Evolutionary conservation across 2,329 filamentous ascomycete genomes (phyloP).

Genomic region (Mycosphaerella arachidis): DNA sequence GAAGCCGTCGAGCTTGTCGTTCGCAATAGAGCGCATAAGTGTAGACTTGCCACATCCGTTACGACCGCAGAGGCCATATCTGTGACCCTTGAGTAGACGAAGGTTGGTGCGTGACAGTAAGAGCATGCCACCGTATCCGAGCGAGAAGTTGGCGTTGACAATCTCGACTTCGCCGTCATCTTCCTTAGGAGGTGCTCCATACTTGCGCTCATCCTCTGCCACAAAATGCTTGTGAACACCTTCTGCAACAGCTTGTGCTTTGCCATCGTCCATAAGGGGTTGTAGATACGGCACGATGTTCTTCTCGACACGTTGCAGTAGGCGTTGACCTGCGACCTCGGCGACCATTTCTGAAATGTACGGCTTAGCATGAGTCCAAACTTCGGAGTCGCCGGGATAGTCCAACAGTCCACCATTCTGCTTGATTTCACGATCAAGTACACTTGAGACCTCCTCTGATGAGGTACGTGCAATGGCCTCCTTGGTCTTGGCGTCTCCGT

Average conservation of each 20-base stretch:
- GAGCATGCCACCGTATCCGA: slow-evolving; percentile 97
- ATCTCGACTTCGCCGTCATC: slow-evolving; percentile 93
- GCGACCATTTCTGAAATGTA: slow-evolving; percentile 83
- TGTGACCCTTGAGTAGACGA: slow-evolving; percentile 88
- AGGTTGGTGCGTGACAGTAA: slow-evolving; percentile 94
- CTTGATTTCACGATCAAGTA: slow-evolving; percentile 73
- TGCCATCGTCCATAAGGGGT: slow-evolving; percentile 60
- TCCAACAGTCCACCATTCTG: slow-evolving; percentile 59
- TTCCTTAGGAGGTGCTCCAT: slow-evolving; percentile 75
- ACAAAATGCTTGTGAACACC: slow-evolving; percentile 74
- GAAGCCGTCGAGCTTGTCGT: slow-evolving; percentile 95
- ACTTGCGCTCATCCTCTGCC: slow-evolving; percentile 82
- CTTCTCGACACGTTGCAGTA: slow-evolving; percentile 65
- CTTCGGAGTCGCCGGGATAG: slow-evolving; percentile 56
- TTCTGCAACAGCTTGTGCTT: slow-evolving; percentile 62
- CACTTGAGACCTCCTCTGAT: slow-evolving; percentile 66
- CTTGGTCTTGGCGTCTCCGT: slow-evolving; percentile 46
- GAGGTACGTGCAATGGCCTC: slow-evolving; percentile 60
- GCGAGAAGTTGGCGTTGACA: slow-evolving; percentile 94
- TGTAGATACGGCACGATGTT: slow-evolving; percentile 72
- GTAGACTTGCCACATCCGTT: slow-evolving; percentile 99
- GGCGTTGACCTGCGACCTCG: slow-evolving; percentile 80
- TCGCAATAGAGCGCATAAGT: slow-evolving; percentile 92
- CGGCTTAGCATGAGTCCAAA: slow-evolving; percentile 62
- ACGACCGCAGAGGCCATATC: slow-evolving; percentile 92